Conservation (phyloP, 2,329 filamentous ascomycete genomes). For the Curvularia sp. region DNA sequence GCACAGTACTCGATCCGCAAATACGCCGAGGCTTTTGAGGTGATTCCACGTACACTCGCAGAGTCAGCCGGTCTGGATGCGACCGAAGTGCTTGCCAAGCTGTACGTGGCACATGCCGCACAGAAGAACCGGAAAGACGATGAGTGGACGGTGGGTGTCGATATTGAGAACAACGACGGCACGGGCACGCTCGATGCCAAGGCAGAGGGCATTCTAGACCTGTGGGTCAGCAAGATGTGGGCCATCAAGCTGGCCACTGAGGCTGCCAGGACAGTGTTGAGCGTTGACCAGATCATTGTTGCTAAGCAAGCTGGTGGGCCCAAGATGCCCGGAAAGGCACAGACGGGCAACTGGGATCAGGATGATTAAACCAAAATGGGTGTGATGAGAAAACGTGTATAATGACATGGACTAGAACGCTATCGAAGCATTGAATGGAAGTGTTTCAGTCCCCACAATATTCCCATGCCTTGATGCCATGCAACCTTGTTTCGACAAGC, state of each 20-base stretch:
- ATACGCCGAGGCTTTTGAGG: constrained; percentile 96
- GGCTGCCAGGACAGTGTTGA: constrained; percentile 89
- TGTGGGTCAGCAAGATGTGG: constrained; percentile 92
- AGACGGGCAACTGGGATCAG: constrained; percentile 72
- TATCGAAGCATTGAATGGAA: constrained; percentile 13
- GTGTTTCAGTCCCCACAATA: background rate
- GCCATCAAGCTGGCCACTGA: constrained; percentile 97
- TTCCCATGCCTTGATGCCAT: background rate
- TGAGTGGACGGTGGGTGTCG: constrained; percentile 90
- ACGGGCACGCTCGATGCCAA: constrained; percentile 85
- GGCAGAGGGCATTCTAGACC: constrained; percentile 87
- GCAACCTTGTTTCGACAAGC: too few relatives aligned
- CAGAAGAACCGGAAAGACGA: constrained; percentile 62
- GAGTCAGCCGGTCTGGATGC: constrained; percentile 96
- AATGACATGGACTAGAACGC: constrained; percentile 23
- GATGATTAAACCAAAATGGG: constrained; percentile 52
- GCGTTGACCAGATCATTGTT: constrained; percentile 98
- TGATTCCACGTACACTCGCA: constrained; percentile 90
- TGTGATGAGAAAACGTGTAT: constrained; percentile 15
- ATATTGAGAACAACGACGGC: constrained; percentile 86
- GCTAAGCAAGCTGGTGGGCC: constrained; percentile 96
- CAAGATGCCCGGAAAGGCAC: constrained; percentile 92
- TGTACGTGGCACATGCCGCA: constrained; percentile 89
- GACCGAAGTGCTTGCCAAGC: constrained; percentile 89
- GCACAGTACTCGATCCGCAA: constrained; percentile 97